A percentile compares a stretch with the other conserved stretches of the same genome.
Conservation (phyloP, 805 yeast genomes). For the Ogataea pini region DNA sequence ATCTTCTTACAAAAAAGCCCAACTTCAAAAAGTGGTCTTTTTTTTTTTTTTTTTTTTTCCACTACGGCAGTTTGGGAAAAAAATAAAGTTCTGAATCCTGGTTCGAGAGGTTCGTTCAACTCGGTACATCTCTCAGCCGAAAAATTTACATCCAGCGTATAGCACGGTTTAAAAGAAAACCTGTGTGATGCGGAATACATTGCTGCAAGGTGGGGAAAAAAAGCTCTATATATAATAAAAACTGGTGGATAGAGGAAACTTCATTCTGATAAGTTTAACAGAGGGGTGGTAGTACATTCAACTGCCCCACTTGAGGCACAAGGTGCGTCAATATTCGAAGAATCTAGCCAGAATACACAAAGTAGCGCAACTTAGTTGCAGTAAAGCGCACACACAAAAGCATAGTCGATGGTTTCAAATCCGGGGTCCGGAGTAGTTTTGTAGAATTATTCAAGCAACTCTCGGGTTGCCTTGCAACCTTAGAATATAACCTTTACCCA, state of each 20-base stretch:
- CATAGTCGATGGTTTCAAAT: background rate
- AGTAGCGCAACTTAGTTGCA: background rate
- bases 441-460: background rate
- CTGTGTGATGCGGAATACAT: background rate
- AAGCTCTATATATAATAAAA: background rate
- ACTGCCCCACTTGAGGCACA: background rate
- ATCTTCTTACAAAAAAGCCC: background rate
- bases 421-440: slow-evolving; percentile 1
- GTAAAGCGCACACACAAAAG: background rate
- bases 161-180: background rate
- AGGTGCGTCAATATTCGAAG: background rate
- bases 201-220: background rate
- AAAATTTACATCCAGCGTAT: background rate
- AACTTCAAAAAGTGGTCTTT: background rate
- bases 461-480: slow-evolving; percentile 2
- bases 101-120: background rate
- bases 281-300: background rate
- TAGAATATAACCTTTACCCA: background rate
- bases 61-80: background rate
- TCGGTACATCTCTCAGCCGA: slow-evolving; percentile 4
- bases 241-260: background rate
- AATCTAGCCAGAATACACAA: background rate
- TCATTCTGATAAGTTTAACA: background rate
- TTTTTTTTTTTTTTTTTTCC: background rate
- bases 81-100: background rate